Evolutionary conservation across 768 basidiomycete species (phyloP).

Genomic region (Boletales sp.): DNA sequence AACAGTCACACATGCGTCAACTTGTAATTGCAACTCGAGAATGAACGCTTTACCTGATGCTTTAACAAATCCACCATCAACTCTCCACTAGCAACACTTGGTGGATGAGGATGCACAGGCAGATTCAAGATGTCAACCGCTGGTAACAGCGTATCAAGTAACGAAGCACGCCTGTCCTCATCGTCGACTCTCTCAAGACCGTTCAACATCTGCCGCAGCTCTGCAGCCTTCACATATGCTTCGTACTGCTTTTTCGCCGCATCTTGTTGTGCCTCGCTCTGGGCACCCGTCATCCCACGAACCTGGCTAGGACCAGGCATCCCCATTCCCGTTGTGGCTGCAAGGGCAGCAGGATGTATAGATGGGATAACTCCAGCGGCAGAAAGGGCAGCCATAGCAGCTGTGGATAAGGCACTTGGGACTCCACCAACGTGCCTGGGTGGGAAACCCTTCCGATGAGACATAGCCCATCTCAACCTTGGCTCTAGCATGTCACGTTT

Average conservation of each 20-base stretch:
- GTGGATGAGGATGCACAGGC: conserved; percentile 68
- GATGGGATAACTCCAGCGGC: conserved; percentile 16
- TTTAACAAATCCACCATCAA: conserved; percentile 71
- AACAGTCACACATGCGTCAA: background rate
- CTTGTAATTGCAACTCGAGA: background rate
- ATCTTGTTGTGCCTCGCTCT: conserved; percentile 35
- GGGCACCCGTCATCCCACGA: conserved; percentile 6
- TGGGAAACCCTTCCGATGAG: conserved; percentile 57
- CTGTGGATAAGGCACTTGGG: conserved; percentile 21
- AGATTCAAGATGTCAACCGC: conserved; percentile 69
- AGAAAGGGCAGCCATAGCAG: conserved; percentile 1
- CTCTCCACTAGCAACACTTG: conserved; percentile 62
- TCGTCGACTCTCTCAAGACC: conserved; percentile 76
- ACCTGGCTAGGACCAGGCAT: conserved; percentile 20
- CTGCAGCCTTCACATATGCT: conserved; percentile 55
- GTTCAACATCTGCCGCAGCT: conserved; percentile 61
- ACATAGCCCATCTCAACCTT: conserved; percentile 70
- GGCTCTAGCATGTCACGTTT: conserved; percentile 61
- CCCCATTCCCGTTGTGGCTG: conserved; percentile 11
- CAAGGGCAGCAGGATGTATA: conserved; percentile 13
- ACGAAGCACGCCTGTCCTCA: conserved; percentile 63
- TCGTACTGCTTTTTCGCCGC: conserved; percentile 34
- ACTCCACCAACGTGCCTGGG: conserved; percentile 8
- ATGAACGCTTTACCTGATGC: conserved; percentile 59
- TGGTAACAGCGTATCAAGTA: conserved; percentile 67